Percentiles rank a stretch among this genome's conserved stretches.
phyloP scores from a whole-genome alignment of 441 rosid genomes.

The Erysimum cheiri region DNA sequence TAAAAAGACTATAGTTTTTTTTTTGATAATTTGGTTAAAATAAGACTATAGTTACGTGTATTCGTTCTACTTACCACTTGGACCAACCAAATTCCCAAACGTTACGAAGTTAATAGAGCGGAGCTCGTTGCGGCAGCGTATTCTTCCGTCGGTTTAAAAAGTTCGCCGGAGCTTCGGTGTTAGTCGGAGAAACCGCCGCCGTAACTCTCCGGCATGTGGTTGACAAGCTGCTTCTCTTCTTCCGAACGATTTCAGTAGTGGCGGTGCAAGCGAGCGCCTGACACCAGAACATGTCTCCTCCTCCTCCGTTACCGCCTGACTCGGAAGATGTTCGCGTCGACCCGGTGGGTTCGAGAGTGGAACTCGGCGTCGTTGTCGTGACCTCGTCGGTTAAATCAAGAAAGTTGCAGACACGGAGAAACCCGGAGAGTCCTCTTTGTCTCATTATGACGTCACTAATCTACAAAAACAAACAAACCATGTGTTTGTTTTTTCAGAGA shows the following conservation, averaged over 20 bases:
- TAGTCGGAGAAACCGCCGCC: conserved; percentile 42
- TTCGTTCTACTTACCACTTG: conserved; percentile 36
- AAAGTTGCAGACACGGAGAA: conserved; percentile 68
- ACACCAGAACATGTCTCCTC: conserved; percentile 48
- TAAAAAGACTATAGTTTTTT: conserved; percentile 7
- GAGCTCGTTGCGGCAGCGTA: conserved; percentile 82
- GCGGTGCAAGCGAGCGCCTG: conserved; percentile 68
- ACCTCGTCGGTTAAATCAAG: conserved; percentile 61
- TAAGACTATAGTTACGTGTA: conserved; percentile 35
- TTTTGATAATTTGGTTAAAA: not conserved
- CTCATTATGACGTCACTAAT: conserved; percentile 59
- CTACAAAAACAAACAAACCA: conserved; percentile 49
- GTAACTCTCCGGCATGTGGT: conserved; percentile 54
- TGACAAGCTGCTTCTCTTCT: conserved; percentile 73
- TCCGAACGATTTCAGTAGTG: conserved; percentile 69
- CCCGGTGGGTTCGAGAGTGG: conserved; percentile 65
- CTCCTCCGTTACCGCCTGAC: conserved; percentile 56
- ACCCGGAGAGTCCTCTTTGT: conserved; percentile 63
- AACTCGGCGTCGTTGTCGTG: conserved; percentile 61
- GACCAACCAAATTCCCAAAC: not conserved
- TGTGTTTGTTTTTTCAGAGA: conserved; percentile 6
- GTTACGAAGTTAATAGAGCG: conserved; percentile 57
- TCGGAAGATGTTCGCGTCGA: conserved; percentile 65
- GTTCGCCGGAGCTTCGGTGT: conserved; percentile 54
- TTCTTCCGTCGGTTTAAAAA: conserved; percentile 75